Conservation (phyloP, 192 early-diverging fungal species). For the Coemansia brasiliensis region DNA sequence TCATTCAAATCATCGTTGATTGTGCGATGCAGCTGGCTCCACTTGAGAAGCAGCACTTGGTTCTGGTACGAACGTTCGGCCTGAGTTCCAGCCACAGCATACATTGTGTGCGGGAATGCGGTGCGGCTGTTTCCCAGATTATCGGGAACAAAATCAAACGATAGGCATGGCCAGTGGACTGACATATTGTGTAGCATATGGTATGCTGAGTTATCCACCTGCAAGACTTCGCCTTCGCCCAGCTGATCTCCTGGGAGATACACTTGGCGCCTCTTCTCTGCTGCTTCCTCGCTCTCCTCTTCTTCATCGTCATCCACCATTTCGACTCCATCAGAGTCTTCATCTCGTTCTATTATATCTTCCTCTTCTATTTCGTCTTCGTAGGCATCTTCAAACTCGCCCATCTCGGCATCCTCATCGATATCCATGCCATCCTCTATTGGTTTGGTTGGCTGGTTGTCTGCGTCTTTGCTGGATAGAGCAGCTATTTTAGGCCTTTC, state of each 20-base stretch:
- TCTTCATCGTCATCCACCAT: slow-evolving; percentile 50
- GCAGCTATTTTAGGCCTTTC: slow-evolving; percentile 36
- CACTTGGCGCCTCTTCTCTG: slow-evolving; percentile 65
- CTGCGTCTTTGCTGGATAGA: slow-evolving; percentile 11
- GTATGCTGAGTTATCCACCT: slow-evolving; percentile 92
- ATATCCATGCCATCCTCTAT: slow-evolving; percentile 39
- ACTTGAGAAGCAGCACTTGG: slow-evolving; percentile 92
- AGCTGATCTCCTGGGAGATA: slow-evolving; percentile 90
- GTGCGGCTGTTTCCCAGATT: slow-evolving; percentile 76
- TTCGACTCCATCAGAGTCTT: slow-evolving; percentile 62
- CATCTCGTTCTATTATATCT: slow-evolving; percentile 62
- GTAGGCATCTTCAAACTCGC: slow-evolving; percentile 85
- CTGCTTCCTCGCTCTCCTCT: slow-evolving; percentile 62
- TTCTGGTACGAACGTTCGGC: slow-evolving; percentile 82
- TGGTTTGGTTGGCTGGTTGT: slow-evolving; percentile 25
- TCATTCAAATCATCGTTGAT: slow-evolving; percentile 85
- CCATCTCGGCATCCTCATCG: slow-evolving; percentile 47
- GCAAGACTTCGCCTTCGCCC: slow-evolving; percentile 83
- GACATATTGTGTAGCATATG: slow-evolving; percentile 95
- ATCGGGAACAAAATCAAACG: slow-evolving; percentile 93
- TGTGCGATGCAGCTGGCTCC: slow-evolving; percentile 90
- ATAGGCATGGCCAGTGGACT: slow-evolving; percentile 94
- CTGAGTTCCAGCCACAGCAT: slow-evolving; percentile 92
- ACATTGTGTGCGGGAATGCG: slow-evolving; percentile 88
- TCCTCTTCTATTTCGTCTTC: slow-evolving; percentile 87